Base-by-base conservation (phyloP, 768 basidiomycete species). In the Lentinula aciculospora region DNA sequence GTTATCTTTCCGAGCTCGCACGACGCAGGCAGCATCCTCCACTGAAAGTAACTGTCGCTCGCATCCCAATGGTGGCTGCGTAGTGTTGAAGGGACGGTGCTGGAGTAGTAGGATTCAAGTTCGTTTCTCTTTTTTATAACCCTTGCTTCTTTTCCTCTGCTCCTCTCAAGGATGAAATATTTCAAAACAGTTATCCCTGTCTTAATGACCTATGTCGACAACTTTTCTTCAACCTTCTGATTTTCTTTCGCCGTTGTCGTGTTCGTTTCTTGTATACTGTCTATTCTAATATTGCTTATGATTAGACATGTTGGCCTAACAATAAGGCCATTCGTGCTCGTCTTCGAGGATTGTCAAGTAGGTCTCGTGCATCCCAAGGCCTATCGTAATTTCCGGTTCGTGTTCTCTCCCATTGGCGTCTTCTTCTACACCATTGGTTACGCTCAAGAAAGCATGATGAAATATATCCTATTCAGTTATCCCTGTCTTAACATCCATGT, bases 401-500 rank as follows among this genome's bases (percentile, higher is more conserved):
- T 49, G 29, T 49, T 21, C 27, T 23, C 12, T 28, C n/a, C 46
- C 25, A 13, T 23, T 21, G 10, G 10, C 17, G n/a, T 28, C 46
- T 8, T 23, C 3, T 28, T 8, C 21, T 23, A 25, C 9, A n/a
- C 46, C 25, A 44, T 47, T 47, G n/a, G n/a, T 27, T 47, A 8
- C 25, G 19, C 27, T 19, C 17, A 29, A 5, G 21, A 10, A 23
- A 23, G 13, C 10, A 44, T 29, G 56, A 57, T 57, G 56, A 57
- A 19, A 57, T 56, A 31, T 46, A 57, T 37, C 46, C 25, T 48
- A 7, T 57, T 57, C 56, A 57, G 56, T 57, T 57, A 57, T 57
- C 56, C 56, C 56, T 57, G 56, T 57, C 56, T 57, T 57, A 57
- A 57, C 45, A 27, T 2, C 46, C 56, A 36, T 57, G 56, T 57